Evolutionary conservation across 2,329 filamentous ascomycete genomes (phyloP).

Genomic region (Aspergillus novoparasiticus): DNA sequence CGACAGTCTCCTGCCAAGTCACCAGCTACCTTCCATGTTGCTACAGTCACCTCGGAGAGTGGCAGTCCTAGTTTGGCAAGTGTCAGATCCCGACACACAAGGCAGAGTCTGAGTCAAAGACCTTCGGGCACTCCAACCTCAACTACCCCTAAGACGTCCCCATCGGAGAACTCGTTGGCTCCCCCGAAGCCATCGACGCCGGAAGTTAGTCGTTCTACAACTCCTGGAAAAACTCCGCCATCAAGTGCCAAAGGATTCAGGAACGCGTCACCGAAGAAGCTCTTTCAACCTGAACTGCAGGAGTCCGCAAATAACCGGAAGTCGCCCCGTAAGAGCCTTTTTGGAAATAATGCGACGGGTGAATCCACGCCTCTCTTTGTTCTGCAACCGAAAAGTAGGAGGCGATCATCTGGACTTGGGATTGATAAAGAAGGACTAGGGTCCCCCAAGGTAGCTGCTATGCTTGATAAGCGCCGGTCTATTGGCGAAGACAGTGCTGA

Average conservation of each 20-base stretch:
- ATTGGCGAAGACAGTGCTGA: conserved; percentile 67
- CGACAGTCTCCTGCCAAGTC: conserved; percentile 34
- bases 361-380: conserved; percentile 64
- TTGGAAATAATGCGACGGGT: conserved; percentile 60
- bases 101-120: conserved; percentile 49
- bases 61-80: conserved; percentile 60
- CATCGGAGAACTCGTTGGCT: conserved; percentile 41
- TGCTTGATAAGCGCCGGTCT: conserved; percentile 71
- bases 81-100: conserved; percentile 51
- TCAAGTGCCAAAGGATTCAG: conserved; percentile 50
- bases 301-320: conserved; percentile 40
- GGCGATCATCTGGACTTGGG: conserved; percentile 68
- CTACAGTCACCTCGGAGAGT: conserved; percentile 49
- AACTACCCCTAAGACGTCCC: conserved; percentile 40
- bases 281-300: conserved; percentile 47
- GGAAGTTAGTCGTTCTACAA: conserved; percentile 47
- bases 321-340: conserved; percentile 49
- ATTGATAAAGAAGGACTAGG: conserved; percentile 72
- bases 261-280: conserved; percentile 54
- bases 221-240: conserved; percentile 54
- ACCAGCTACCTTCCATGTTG: conserved; percentile 34
- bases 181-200: conserved; percentile 50
- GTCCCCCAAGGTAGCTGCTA: conserved; percentile 71
- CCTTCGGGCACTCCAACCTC: conserved; percentile 49
- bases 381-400: conserved; percentile 59